Conservation (phyloP, 805 yeast genomes). For the Helenozyma baotianmanensis region DNA sequence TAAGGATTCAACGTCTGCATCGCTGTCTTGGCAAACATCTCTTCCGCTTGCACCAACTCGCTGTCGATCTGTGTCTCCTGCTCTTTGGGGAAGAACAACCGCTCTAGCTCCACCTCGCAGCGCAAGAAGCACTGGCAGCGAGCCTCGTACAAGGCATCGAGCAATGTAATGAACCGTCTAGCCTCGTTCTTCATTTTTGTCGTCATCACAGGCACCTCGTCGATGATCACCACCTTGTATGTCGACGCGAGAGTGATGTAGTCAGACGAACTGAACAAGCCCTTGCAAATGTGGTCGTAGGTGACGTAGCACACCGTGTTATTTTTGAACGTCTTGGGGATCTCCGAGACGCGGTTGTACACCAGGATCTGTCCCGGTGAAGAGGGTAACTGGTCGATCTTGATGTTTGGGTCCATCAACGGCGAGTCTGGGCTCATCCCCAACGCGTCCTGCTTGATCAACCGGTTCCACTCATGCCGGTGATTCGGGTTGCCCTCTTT, state of each 20-base stretch:
- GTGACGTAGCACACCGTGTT: constrained; percentile 45
- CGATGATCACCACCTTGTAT: constrained; percentile 53
- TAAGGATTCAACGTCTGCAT: constrained; percentile 60
- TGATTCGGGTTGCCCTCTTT: constrained; percentile 21
- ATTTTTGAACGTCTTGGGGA: constrained; percentile 39
- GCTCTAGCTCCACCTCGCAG: constrained; percentile 45
- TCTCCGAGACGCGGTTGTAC: constrained; percentile 49
- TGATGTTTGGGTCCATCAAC: background rate
- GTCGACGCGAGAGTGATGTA: constrained; percentile 63
- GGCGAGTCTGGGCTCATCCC: constrained; percentile 5
- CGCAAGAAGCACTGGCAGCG: constrained; percentile 56
- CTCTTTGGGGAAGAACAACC: constrained; percentile 57
- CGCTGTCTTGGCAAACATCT: constrained; percentile 62
- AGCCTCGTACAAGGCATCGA: constrained; percentile 68
- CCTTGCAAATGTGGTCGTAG: constrained; percentile 52
- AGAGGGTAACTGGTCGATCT: constrained; percentile 13
- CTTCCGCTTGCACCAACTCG: constrained; percentile 55
- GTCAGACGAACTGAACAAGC: constrained; percentile 61
- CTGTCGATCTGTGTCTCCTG: constrained; percentile 26
- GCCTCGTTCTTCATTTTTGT: constrained; percentile 62
- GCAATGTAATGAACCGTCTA: constrained; percentile 56
- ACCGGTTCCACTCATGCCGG: constrained; percentile 28
- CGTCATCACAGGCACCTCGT: constrained; percentile 57
- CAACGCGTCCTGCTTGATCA: constrained; percentile 23
- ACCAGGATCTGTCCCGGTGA: constrained; percentile 37